These are phyloP conservation scores for Eucommia ulmoides DNA, from an alignment of 257 asterid species.

Conservation along the genomic window DNA sequence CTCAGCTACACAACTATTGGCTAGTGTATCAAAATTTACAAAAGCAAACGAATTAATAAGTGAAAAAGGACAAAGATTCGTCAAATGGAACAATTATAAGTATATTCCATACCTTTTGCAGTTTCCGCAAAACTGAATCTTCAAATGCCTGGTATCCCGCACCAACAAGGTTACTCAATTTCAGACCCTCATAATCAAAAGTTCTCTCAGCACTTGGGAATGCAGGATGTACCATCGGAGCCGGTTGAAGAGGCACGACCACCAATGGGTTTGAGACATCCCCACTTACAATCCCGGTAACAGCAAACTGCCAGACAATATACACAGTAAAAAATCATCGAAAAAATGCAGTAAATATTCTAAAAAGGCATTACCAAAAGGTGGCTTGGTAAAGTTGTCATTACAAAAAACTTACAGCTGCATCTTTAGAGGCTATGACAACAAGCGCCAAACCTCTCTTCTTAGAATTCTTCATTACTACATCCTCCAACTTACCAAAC, in stretches of 20 bases:
- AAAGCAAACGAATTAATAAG: no score
- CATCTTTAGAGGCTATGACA: conserved; percentile 70
- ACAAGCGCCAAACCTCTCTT: conserved; percentile 82
- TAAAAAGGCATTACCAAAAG: neutral
- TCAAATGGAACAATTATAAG: no score
- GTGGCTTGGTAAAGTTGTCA: no score
- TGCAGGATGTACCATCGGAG: conserved; percentile 32
- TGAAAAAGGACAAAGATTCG: no score
- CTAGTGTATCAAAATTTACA: no score
- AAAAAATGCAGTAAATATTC: neutral
- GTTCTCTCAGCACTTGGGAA: conserved; percentile 21
- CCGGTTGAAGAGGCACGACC: conserved; percentile 54
- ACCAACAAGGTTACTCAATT: conserved; percentile 40
- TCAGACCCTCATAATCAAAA: conserved; percentile 29
- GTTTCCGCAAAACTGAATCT: conserved; percentile 61
- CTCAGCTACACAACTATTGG: no score
- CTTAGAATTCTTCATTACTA: conserved; percentile 59
- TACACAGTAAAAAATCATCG: conserved; percentile 7
- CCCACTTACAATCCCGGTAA: conserved; percentile 51
- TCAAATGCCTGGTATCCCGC: conserved; percentile 59
- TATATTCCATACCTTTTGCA: conserved; percentile 61
- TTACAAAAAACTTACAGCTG: conserved; percentile 31
- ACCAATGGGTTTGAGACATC: conserved; percentile 67
- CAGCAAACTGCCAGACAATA: conserved; percentile 29
- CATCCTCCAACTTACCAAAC: conserved; percentile 80